Percentiles rank a stretch among this genome's conserved stretches.
Evolutionary conservation across 73 alveolate genomes (phyloP).

Genomic region (Blepharisma stoltei): DNA sequence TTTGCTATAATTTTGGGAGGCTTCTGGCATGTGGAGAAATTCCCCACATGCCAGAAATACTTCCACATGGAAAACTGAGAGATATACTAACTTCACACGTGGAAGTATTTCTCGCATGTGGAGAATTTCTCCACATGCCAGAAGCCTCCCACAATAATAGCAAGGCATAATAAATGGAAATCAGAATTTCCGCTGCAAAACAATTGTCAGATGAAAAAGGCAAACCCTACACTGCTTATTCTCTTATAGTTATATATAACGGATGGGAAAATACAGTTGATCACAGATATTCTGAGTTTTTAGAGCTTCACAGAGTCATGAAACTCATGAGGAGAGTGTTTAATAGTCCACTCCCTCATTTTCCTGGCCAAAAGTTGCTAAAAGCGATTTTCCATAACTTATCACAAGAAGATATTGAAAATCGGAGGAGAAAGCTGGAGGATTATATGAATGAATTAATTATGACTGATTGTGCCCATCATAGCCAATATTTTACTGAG

Average conservation of each 20-base stretch:
- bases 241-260: background rate
- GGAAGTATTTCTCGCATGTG: no score
- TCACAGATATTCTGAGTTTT: background rate
- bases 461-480: background rate
- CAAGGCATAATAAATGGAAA: constrained; percentile 14
- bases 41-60: no score
- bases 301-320: background rate
- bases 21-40: no score
- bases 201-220: background rate
- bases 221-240: background rate
- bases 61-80: no score
- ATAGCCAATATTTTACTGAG: background rate
- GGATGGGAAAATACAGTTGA: background rate
- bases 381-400: background rate
- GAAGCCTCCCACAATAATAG: no score
- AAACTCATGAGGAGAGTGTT: background rate
- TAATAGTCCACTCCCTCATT: background rate
- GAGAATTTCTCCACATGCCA: no score
- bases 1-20: no score
- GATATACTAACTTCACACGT: no score
- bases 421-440: background rate
- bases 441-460: background rate
- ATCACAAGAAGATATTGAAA: background rate
- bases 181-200: background rate
- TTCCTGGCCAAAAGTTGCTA: background rate